A percentile compares a stretch with the other conserved stretches of the same genome.
These are phyloP conservation scores for Adansonia grandidieri DNA, from an alignment of 441 rosid genomes.

Conservation along the genomic window DNA sequence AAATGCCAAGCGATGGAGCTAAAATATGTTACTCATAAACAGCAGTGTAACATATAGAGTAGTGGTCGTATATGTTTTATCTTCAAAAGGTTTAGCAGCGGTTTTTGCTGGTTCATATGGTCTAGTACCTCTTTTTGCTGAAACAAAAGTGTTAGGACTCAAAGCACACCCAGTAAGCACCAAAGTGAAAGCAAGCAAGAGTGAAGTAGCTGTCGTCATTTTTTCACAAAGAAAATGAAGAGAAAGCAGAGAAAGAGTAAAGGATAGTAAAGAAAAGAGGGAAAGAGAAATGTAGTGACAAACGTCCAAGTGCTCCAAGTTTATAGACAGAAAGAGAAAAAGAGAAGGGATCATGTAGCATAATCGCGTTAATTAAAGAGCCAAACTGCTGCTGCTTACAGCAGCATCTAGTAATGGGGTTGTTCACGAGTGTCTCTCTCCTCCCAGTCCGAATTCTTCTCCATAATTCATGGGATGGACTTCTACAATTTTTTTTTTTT, in stretches of 20 bases:
- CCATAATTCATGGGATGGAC: slow-evolving; percentile 48
- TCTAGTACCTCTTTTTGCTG: neutral
- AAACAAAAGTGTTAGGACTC: slow-evolving; percentile 44
- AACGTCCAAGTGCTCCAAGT: neutral
- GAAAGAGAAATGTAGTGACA: neutral
- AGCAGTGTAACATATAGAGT: neutral
- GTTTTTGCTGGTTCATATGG: neutral
- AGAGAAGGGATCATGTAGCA: slow-evolving; percentile 19
- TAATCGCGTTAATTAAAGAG: slow-evolving; percentile 37
- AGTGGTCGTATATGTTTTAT: slow-evolving; percentile 33
- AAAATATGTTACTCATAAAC: neutral
- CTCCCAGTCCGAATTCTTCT: slow-evolving; percentile 36
- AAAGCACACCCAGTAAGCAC: neutral
- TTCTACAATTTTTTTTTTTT: too few species aligned
- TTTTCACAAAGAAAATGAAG: neutral
- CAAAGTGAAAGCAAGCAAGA: neutral
- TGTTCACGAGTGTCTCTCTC: slow-evolving; percentile 29
- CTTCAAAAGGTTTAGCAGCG: slow-evolving; percentile 44
- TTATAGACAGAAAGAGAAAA: slow-evolving; percentile 13
- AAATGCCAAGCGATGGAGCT: neutral
- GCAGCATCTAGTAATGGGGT: neutral
- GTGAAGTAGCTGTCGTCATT: neutral
- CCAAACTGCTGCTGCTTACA: slow-evolving; percentile 28
- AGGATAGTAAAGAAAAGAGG: too few species aligned
- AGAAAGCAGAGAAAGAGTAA: neutral